These are phyloP conservation scores for Trapa incisa DNA, from an alignment of 345 rosid genomes.

Conservation along the genomic window DNA sequence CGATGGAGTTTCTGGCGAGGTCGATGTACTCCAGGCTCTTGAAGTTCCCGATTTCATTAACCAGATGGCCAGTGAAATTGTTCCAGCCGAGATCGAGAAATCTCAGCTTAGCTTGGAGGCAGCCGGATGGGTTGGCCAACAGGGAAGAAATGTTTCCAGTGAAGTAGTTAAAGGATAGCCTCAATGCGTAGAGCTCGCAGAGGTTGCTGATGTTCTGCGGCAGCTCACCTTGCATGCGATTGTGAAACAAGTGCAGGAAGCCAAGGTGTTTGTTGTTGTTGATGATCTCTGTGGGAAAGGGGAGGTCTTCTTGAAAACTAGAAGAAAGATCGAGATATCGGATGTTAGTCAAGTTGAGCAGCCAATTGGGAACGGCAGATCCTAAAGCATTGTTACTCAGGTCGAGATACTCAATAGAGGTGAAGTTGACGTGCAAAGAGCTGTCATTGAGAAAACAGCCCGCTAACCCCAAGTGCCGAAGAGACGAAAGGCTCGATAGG, in stretches of 20 bases:
- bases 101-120: neutral
- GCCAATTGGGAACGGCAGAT: neutral
- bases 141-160: neutral
- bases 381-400: neutral
- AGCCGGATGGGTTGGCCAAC: neutral
- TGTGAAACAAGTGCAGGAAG: neutral
- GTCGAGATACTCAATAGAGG: constrained; percentile 1
- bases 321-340: neutral
- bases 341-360: neutral
- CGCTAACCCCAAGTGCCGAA: neutral
- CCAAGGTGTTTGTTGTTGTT: neutral
- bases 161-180: fast-evolving
- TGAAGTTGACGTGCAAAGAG: neutral
- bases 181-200: neutral
- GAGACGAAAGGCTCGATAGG: neutral
- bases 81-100: neutral
- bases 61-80: constrained; percentile 9
- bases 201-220: neutral
- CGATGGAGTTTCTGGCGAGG: constrained; percentile 10
- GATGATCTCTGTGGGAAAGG: neutral
- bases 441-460: neutral
- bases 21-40: neutral
- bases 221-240: neutral
- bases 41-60: constrained; percentile 7
- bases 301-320: neutral